Base-by-base conservation (phyloP, 2,329 filamentous ascomycete genomes). In the Coniochaeta sp. region DNA sequence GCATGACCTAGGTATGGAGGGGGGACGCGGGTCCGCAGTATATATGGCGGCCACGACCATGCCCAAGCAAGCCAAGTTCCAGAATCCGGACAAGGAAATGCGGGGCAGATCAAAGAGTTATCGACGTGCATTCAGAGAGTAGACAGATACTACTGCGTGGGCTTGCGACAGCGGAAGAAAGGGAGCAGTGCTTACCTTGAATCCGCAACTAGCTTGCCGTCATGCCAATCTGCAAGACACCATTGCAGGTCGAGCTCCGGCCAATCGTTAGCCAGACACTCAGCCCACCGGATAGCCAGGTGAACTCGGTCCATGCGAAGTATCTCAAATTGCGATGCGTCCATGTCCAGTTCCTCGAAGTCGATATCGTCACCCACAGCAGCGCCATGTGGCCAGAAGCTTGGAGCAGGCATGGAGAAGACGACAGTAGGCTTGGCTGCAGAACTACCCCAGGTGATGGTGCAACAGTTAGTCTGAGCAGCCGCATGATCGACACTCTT, bases 151-250 rank as follows among this genome's bases (percentile, higher is more conserved):
- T n/a, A n/a, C n/a, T n/a, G n/a, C n/a, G n/a, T n/a, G n/a, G n/a
- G n/a, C n/a, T n/a, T n/a, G 55, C 11, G 17, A n/a, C 14, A 52
- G 47, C 3, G 16, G 12, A 34, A 52, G n/a, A n/a, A 22, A n/a
- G 28, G n/a, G 22, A 34, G 22, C 12, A 19, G 28, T 24, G 19
- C 58, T 60, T 38, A 60, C 58, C 31, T 1, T 6, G 50, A 19
- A 9, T 57, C 54, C 17, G 7, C 1, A 14, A 60, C 43, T 5
- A 60, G 24, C 26, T 44, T 47, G 22, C 58, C 58, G 28, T 57
- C 38, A 24, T 60, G 47, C 58, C 58, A 60, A 17, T 56, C 58
- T 16, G 58, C 58, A 16, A 60, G 19, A n/a, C 58, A 60, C 58
- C 58, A 60, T 4, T 33, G 34, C 6, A 60, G 58, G 31, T 60